phyloP scores from a whole-genome alignment of 257 asterid species.

The Nemophila menziesii region DNA sequence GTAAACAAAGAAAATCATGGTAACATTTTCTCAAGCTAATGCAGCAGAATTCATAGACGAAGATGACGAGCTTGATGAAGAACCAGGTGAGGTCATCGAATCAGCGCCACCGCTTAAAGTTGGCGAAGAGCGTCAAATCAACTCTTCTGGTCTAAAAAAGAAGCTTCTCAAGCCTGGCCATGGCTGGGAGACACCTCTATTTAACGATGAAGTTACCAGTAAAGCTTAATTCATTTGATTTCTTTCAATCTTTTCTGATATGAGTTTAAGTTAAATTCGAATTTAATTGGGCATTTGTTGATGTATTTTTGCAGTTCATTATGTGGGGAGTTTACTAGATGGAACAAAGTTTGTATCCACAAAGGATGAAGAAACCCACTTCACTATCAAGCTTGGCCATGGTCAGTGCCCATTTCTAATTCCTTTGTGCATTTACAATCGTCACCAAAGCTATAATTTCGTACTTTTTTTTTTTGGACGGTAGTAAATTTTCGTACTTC shows the following conservation, averaged over 20 bases:
- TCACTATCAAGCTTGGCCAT: constrained; percentile 43
- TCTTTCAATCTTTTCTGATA: too few relatives aligned
- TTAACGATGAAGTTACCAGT: constrained; percentile 37
- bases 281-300: constrained; percentile 15
- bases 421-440: too few relatives aligned
- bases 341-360: too few relatives aligned
- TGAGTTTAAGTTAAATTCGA: too few relatives aligned
- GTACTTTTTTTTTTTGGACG: too few relatives aligned
- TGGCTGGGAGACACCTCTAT: constrained; percentile 51
- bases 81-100: constrained; percentile 59
- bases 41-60: constrained; percentile 39
- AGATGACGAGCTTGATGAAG: constrained; percentile 37
- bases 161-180: constrained; percentile 44
- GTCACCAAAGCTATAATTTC: too few relatives aligned
- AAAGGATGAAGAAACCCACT: constrained; percentile 40
- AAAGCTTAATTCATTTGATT: not conserved
- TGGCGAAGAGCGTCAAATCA: constrained; percentile 55
- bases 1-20: constrained; percentile 21
- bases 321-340: constrained; percentile 43
- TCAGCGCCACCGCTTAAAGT: constrained; percentile 61
- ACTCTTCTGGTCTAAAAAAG: constrained; percentile 39
- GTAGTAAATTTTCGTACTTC: too few relatives aligned
- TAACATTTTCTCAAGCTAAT: constrained; percentile 41
- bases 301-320: constrained; percentile 39
- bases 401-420: not conserved